A percentile compares a stretch with the other conserved stretches of the same genome.
Conservation (phyloP, 768 basidiomycete species). For the Cystofilobasidium bisporidii region DNA sequence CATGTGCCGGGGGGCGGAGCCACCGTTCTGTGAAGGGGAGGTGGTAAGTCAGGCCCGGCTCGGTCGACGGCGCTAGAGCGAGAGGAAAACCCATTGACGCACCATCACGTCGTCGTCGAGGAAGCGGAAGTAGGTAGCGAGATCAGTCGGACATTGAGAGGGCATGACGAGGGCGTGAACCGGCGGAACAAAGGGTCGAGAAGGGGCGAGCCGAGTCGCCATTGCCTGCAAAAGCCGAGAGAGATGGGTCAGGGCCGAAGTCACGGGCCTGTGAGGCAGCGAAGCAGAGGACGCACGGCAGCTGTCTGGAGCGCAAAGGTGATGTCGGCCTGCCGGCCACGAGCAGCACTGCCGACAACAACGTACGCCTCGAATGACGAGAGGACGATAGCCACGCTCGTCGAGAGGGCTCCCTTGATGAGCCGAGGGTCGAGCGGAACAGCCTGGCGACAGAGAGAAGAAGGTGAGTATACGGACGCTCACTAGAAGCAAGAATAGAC, state of each 20-base stretch:
- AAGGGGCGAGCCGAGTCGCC: not conserved
- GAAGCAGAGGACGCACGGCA: too few species aligned
- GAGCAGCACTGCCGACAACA: not conserved
- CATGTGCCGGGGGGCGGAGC: not conserved
- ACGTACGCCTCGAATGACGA: constrained; percentile 16
- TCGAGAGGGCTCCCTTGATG: too few species aligned
- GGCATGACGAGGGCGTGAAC: constrained; percentile 15
- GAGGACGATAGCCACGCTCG: not conserved
- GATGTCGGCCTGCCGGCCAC: not conserved
- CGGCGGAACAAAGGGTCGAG: constrained; percentile 3
- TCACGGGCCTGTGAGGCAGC: too few species aligned
- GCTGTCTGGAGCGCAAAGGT: constrained; percentile 6
- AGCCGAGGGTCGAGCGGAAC: too few species aligned
- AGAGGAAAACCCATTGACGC: not conserved
- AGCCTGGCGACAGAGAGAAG: too few species aligned
- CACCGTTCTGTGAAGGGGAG: not conserved
- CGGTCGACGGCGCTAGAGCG: not conserved
- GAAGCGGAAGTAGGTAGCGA: constrained; percentile 3
- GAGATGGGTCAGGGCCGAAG: too few species aligned
- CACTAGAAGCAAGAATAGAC: too few species aligned
- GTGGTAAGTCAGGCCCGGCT: too few species aligned
- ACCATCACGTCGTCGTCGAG: not conserved
- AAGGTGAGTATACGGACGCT: too few species aligned
- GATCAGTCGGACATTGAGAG: not conserved
- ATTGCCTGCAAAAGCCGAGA: too few species aligned